A percentile compares a stretch with the other conserved stretches of the same genome.
phyloP scores from a whole-genome alignment of 257 asterid species.

The Apocynum venetum region DNA sequence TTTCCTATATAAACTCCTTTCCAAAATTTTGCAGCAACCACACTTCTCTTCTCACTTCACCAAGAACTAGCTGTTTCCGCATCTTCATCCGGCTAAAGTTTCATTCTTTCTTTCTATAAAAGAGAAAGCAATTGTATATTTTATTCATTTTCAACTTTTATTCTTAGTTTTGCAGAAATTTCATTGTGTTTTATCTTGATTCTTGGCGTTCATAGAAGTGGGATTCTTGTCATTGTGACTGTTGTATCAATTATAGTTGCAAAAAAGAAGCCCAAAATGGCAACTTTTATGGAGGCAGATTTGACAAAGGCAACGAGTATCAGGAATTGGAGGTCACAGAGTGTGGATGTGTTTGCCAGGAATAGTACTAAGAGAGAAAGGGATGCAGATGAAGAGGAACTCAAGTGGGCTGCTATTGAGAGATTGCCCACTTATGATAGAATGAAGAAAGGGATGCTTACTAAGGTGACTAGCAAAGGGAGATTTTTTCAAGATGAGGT shows the following conservation, averaged over 20 bases:
- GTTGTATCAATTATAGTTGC: neutral
- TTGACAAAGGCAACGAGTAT: slow-evolving; percentile 43
- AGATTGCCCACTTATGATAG: slow-evolving; percentile 72
- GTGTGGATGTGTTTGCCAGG: slow-evolving; percentile 55
- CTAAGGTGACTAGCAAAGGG: slow-evolving; percentile 54
- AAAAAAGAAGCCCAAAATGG: slow-evolving; percentile 2
- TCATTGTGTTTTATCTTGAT: too few relatives aligned
- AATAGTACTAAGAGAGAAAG: slow-evolving; percentile 53
- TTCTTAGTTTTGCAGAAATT: too few relatives aligned
- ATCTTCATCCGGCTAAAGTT: too few relatives aligned
- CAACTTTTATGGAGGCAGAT: slow-evolving; percentile 44
- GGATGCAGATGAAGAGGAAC: slow-evolving; percentile 74
- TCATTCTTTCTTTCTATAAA: too few relatives aligned
- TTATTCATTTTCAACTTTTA: too few relatives aligned
- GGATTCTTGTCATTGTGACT: neutral
- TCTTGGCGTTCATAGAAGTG: neutral
- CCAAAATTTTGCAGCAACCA: too few relatives aligned
- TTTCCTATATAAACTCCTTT: too few relatives aligned
- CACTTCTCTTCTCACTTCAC: too few relatives aligned
- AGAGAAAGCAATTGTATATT: too few relatives aligned
- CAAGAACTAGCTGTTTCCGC: too few relatives aligned
- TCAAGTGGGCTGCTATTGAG: slow-evolving; percentile 79
- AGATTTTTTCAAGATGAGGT: slow-evolving; percentile 37
- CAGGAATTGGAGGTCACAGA: slow-evolving; percentile 51
- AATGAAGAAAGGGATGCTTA: slow-evolving; percentile 63